phyloP scores from a whole-genome alignment of 202 grass and related monocot genomes.

The Carex arenaria region DNA sequence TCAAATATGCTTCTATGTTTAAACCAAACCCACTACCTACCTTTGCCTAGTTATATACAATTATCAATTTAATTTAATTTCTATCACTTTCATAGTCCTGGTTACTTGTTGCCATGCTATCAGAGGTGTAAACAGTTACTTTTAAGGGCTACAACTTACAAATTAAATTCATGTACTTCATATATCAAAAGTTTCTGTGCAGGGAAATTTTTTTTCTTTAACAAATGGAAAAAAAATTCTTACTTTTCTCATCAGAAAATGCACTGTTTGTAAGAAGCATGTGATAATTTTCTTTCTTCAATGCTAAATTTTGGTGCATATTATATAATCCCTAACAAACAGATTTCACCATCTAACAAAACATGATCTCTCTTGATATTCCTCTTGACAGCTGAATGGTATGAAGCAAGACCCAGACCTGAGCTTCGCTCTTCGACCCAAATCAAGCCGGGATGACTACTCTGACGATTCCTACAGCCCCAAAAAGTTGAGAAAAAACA shows the following conservation, averaged over 20 bases:
- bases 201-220: background rate
- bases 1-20: background rate
- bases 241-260: background rate
- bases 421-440: conserved; percentile 52
- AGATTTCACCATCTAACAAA: background rate
- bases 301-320: background rate
- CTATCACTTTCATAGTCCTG: background rate
- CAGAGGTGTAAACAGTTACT: background rate
- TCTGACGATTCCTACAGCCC: conserved; percentile 59
- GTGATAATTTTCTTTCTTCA: background rate
- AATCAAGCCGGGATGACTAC: conserved; percentile 47
- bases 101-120: background rate
- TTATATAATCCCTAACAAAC: background rate
- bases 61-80: background rate
- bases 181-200: background rate
- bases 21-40: conserved; percentile 9
- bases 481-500: conserved; percentile 38
- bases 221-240: background rate
- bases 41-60: background rate
- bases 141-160: background rate
- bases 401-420: conserved; percentile 62
- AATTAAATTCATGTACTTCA: background rate
- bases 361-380: background rate
- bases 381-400: conserved; percentile 45
- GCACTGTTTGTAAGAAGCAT: background rate